Evolutionary conservation across 106 monocot genomes (phyloP).

Genomic region (Allium sativum): DNA sequence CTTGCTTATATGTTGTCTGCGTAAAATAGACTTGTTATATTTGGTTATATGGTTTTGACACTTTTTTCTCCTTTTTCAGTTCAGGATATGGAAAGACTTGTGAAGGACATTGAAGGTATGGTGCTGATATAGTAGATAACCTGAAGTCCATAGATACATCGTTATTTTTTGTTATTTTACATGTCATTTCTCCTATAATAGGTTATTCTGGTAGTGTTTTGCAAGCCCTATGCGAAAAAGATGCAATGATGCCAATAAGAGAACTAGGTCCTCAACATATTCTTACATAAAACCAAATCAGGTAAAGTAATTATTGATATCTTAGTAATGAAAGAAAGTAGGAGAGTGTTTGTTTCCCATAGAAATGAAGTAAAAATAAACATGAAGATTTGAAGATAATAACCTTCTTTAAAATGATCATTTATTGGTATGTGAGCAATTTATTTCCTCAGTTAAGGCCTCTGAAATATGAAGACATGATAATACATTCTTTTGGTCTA

Average conservation of each 20-base stretch:
- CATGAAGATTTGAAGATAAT: too few relatives aligned
- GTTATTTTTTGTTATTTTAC: not conserved
- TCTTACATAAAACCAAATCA: conserved; percentile 37
- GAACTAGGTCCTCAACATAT: conserved; percentile 76
- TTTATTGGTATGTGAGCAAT: not conserved
- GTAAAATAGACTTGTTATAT: too few relatives aligned
- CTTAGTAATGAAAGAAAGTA: not conserved
- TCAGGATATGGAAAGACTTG: conserved; percentile 68
- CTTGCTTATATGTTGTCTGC: too few relatives aligned
- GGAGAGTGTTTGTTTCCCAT: not conserved
- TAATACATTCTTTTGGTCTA: too few relatives aligned
- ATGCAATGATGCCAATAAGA: conserved; percentile 97
- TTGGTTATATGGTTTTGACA: too few relatives aligned
- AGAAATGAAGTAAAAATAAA: not conserved
- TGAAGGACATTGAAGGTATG: conserved; percentile 71
- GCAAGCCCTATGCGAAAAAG: conserved; percentile 95
- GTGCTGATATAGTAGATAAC: not conserved
- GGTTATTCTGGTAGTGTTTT: conserved; percentile 99
- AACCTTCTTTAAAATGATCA: not conserved
- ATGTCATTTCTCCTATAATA: conserved; percentile 1
- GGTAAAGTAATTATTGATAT: conserved; percentile 1
- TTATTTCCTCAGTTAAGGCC: conserved; percentile 48
- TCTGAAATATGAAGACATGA: conserved; percentile 70
- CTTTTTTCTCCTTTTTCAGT: conserved; percentile 26
- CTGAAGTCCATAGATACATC: not conserved